phyloP scores from a whole-genome alignment of 768 basidiomycete genomes.

The Lactifluus piperatus region DNA sequence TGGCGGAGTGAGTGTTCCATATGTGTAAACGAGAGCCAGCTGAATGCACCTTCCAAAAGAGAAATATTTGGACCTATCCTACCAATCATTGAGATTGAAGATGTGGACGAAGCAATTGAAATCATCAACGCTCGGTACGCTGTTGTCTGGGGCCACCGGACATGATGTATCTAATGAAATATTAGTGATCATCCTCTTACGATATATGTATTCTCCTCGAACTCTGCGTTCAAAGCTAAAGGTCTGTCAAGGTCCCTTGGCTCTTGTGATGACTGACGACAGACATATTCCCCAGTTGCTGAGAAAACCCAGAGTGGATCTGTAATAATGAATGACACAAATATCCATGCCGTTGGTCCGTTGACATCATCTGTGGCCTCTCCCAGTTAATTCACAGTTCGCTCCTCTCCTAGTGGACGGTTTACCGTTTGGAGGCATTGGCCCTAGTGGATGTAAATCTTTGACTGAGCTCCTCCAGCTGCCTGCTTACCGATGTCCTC shows the following conservation, averaged over 20 bases:
- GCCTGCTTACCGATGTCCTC: not conserved
- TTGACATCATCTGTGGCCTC: not conserved
- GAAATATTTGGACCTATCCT: conserved; percentile 83
- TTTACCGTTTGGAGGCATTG: conserved; percentile 68
- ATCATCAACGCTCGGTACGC: conserved; percentile 51
- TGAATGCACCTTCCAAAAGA: conserved; percentile 30
- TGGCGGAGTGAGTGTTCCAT: conserved; percentile 53
- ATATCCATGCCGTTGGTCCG: conserved; percentile 54
- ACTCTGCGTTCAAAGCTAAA: conserved; percentile 49
- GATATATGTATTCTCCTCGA: conserved; percentile 67
- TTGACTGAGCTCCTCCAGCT: not conserved
- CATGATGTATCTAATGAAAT: not conserved
- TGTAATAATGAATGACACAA: conserved; percentile 57
- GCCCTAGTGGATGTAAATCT: conserved; percentile 59
- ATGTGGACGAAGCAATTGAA: conserved; percentile 61
- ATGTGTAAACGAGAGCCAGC: not conserved
- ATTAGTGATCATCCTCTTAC: conserved; percentile 63
- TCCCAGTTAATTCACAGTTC: not conserved
- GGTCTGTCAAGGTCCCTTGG: conserved; percentile 30
- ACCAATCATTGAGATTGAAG: conserved; percentile 63
- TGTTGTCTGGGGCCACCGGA: not conserved
- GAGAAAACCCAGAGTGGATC: conserved; percentile 64
- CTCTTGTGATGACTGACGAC: too few relatives aligned
- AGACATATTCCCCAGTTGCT: conserved; percentile 38
- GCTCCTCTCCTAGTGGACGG: conserved; percentile 37